Conservation (phyloP, 169 alveolate species). For the Eimeria falciformis region DNA sequence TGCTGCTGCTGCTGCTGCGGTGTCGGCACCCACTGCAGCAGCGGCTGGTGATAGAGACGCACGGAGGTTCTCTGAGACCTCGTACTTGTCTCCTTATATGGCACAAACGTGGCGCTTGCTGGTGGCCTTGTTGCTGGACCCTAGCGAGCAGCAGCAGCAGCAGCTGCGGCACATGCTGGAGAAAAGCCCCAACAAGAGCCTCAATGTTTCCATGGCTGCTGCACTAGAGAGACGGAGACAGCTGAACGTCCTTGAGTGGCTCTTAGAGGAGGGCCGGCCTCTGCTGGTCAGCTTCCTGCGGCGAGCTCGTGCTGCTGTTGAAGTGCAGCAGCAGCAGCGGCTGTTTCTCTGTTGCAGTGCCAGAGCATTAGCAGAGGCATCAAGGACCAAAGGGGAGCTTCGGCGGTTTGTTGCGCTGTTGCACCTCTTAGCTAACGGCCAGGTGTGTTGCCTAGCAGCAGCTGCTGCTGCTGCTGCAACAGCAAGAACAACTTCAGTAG, state of each 20-base stretch:
- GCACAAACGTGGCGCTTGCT: conserved; percentile 73
- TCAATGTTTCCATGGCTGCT: conserved; percentile 18
- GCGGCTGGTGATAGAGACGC: not conserved
- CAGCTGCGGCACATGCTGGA: conserved; percentile 28
- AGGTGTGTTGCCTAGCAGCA: conserved; percentile 41
- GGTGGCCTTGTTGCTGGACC: conserved; percentile 58
- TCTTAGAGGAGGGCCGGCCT: conserved; percentile 9
- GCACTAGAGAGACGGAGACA: conserved; percentile 68
- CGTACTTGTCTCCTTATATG: conserved; percentile 66
- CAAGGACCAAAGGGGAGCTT: not conserved
- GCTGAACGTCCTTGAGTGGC: conserved; percentile 48
- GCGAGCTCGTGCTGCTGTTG: not conserved
- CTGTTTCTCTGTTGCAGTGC: conserved; percentile 16
- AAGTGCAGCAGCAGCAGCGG: conserved; percentile 27
- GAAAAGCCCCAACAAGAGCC: not conserved
- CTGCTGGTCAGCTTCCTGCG: conserved; percentile 24
- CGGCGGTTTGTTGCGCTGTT: conserved; percentile 59
- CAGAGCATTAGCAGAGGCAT: not conserved
- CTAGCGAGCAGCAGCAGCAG: conserved; percentile 21
- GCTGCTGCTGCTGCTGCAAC: conserved; percentile 38
- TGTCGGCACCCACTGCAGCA: not conserved
- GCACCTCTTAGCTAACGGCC: conserved; percentile 71
- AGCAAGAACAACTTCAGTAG: conserved; percentile 35
- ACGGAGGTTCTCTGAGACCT: conserved; percentile 36
- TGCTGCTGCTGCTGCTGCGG: conserved; percentile 18